phyloP scores from a whole-genome alignment of 371 early-diverging fungal genomes.

The Haplosporangium sp. region DNA sequence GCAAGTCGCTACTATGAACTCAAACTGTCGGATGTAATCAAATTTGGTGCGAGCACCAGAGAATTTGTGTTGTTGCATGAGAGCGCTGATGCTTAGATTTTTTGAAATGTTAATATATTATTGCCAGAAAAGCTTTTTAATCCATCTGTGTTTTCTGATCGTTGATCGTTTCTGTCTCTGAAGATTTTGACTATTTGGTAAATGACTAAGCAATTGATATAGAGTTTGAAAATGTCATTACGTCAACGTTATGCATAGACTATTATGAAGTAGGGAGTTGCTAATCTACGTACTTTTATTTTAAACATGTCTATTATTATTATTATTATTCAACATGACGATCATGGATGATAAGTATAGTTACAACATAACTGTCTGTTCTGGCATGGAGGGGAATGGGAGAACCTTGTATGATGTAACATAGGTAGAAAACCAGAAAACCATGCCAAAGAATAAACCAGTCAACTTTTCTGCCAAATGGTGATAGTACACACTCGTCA shows the following conservation, averaged over 20 bases:
- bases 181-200: too few relatives aligned
- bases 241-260: neutral
- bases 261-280: too few relatives aligned
- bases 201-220: too few relatives aligned
- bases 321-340: too few relatives aligned
- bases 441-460: slow-evolving; percentile 76
- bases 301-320: neutral
- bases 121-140: too few relatives aligned
- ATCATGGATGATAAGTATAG: too few relatives aligned
- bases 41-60: slow-evolving; percentile 90
- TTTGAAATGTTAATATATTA: neutral
- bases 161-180: too few relatives aligned
- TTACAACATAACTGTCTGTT: slow-evolving; percentile 25
- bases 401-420: slow-evolving; percentile 36
- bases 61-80: slow-evolving; percentile 93
- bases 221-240: too few relatives aligned
- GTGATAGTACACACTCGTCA: slow-evolving; percentile 88
- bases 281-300: too few relatives aligned
- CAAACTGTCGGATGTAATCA: slow-evolving; percentile 82
- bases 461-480: slow-evolving; percentile 76
- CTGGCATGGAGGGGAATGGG: slow-evolving; percentile 47
- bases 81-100: slow-evolving; percentile 49
- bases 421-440: slow-evolving; percentile 75
- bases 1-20: slow-evolving; percentile 87
- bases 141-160: too few relatives aligned